These are phyloP conservation scores for Tieghemostelium lacteum DNA, from an alignment of 78 protist genomes.

Conservation along the genomic window DNA sequence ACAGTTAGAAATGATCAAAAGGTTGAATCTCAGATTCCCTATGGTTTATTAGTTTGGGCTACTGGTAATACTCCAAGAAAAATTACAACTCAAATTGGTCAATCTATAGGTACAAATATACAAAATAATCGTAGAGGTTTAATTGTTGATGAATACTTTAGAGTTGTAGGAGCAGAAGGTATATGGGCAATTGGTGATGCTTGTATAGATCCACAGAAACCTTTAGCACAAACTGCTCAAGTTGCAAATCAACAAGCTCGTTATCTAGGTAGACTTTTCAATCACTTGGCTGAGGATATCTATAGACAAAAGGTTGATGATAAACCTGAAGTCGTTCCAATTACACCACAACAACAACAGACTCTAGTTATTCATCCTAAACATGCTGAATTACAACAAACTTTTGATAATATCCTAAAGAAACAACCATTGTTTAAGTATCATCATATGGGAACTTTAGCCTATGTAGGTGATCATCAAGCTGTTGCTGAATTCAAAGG, in stretches of 20 bases:
- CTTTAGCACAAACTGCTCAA: conserved; percentile 68
- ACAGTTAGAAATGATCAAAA: conserved; percentile 26
- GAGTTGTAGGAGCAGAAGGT: conserved; percentile 68
- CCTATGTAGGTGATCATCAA: conserved; percentile 41
- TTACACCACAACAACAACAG: neutral
- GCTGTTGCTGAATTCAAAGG: conserved; percentile 28
- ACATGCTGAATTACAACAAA: neutral
- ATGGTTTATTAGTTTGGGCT: conserved; percentile 71
- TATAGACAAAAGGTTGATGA: neutral
- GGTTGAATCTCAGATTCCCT: conserved; percentile 8
- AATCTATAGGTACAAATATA: conserved; percentile 4
- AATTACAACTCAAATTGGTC: conserved; percentile 10
- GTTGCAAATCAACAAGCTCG: conserved; percentile 67
- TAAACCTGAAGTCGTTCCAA: neutral
- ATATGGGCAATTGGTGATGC: conserved; percentile 76
- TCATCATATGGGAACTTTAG: conserved; percentile 64
- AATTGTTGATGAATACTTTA: conserved; percentile 64
- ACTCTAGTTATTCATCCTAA: neutral
- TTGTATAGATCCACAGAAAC: conserved; percentile 24
- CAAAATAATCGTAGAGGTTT: conserved; percentile 62
- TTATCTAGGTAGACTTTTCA: conserved; percentile 57
- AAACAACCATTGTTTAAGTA: conserved; percentile 56
- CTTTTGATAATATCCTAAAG: neutral
- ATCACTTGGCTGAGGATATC: conserved; percentile 35
- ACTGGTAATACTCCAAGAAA: conserved; percentile 66